Evolutionary conservation across 1,139 yeast genomes (phyloP), one percentile per base, ranked within the genome.

Genomic region (Geotrichum aggregatum): DNA sequence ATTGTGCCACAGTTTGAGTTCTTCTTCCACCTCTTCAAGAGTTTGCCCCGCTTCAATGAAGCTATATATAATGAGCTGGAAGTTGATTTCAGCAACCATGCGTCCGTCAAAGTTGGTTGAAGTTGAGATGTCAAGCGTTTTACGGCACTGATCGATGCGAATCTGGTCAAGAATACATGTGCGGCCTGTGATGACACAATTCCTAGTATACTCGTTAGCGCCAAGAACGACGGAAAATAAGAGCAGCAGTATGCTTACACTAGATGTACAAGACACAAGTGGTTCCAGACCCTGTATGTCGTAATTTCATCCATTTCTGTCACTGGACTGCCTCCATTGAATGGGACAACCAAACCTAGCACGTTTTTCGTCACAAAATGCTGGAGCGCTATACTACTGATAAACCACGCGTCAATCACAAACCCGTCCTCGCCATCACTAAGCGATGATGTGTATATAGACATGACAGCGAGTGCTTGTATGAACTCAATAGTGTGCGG

Each of bases 101-200:
- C 95, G 70, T 13, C 89, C 91, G 64, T 87, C 95, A 63, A 87
- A 87, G 61, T 84, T 84, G 2, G 92, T 84, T 0, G 92, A 82
- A 44, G 79, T 74, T 1, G 83, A 75, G 38, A 84, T 70, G 39
- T 83, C 80, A 45, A 84, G 70, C 1, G 84, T 78, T 7, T 84
- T 75, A 21, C 80, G 75, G 55, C 89, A 82, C 59, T 80, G 77
- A 57, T 79, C 81, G 48, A 85, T 67, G 54, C 91, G 71, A 35
- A 77, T 73, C 57, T 80, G 84, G 63, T 85, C 92, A 7, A 86
- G 69, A n/a, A 84, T 73, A 61, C 91, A 83, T 77, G 82, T 82
- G 59, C 92, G 70, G 0, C 95, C 95, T 1, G 85, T 77, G 61
- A 83, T 76, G 10, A 84, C 76, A 61, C 91, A 82, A 63, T 80